phyloP scores from a whole-genome alignment of 1,284 basidiomycete species.

The Naganishia cerealis region DNA sequence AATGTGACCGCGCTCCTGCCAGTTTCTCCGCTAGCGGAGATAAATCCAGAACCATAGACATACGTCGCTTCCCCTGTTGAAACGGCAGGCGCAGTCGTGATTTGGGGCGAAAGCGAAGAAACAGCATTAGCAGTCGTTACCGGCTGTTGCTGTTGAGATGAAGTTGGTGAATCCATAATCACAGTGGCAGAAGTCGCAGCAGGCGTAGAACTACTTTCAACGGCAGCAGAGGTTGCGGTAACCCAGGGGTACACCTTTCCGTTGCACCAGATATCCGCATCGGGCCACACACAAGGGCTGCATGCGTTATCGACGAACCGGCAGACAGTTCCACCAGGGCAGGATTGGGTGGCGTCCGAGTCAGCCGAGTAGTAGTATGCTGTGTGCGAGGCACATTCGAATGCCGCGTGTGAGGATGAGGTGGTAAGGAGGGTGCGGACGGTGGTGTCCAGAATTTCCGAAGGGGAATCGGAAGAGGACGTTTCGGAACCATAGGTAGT shows the following conservation, averaged over 20 bases:
- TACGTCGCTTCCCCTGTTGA: neutral
- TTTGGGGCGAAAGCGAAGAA: neutral
- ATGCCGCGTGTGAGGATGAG: constrained; percentile 15
- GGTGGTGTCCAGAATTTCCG: constrained; percentile 7
- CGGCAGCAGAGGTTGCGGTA: neutral
- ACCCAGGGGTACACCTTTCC: constrained; percentile 11
- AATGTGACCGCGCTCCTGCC: constrained; percentile 23
- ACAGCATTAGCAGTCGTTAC: neutral
- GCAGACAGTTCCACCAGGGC: constrained; percentile 26
- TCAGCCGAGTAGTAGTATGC: constrained; percentile 20
- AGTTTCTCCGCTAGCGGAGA: constrained; percentile 16
- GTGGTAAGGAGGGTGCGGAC: constrained; percentile 11
- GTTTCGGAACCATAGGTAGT: neutral
- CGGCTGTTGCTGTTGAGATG: neutral
- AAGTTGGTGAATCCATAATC: neutral
- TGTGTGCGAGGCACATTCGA: constrained; percentile 12
- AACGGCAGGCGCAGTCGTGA: neutral
- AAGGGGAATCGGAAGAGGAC: neutral
- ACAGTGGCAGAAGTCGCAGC: neutral
- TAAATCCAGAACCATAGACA: constrained; percentile 13
- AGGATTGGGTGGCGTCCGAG: constrained; percentile 9
- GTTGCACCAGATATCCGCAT: constrained; percentile 25
- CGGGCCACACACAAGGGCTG: constrained; percentile 26
- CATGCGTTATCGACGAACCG: constrained; percentile 22
- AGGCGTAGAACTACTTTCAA: neutral